Evolutionary conservation across 169 alveolate genomes (phyloP).

Genomic region (Plasmodium coatneyi): DNA sequence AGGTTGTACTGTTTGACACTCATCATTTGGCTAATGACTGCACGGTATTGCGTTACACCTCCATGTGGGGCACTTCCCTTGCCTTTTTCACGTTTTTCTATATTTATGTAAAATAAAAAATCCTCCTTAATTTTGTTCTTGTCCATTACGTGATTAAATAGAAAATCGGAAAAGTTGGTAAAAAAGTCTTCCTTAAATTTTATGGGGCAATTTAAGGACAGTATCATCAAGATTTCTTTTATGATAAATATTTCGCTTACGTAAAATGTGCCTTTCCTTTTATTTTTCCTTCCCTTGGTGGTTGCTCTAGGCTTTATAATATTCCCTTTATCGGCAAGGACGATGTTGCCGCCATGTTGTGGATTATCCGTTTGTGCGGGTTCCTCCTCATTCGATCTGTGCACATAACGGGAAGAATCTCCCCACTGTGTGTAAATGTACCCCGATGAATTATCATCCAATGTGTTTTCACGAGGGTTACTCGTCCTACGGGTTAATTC

Average conservation of each 20-base stretch:
- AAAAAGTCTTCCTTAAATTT: constrained; percentile 63
- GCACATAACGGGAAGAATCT: neutral
- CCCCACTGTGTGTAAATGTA: neutral
- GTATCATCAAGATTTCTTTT: constrained; percentile 63
- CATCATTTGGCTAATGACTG: constrained; percentile 63
- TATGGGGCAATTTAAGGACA: constrained; percentile 72
- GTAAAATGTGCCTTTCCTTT: constrained; percentile 31
- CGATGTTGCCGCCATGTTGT: neutral
- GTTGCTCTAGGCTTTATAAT: neutral
- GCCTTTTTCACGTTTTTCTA: constrained; percentile 20
- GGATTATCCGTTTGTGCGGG: neutral
- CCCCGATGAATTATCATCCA: neutral
- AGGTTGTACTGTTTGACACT: constrained; percentile 45
- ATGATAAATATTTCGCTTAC: constrained; percentile 73
- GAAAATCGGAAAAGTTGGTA: constrained; percentile 47
- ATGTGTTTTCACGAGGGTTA: neutral
- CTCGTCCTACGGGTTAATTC: neutral
- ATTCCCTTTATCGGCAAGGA: neutral
- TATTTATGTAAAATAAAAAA: constrained; percentile 68
- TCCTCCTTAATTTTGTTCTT: constrained; percentile 67
- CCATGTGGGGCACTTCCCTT: neutral
- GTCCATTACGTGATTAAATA: constrained; percentile 62
- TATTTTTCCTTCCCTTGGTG: neutral
- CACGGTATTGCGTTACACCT: constrained; percentile 13
- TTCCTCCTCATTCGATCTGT: neutral